These are phyloP conservation scores for Lignosus rhinocerotis DNA, from an alignment of 1,284 basidiomycete genomes.

Conservation along the genomic window DNA sequence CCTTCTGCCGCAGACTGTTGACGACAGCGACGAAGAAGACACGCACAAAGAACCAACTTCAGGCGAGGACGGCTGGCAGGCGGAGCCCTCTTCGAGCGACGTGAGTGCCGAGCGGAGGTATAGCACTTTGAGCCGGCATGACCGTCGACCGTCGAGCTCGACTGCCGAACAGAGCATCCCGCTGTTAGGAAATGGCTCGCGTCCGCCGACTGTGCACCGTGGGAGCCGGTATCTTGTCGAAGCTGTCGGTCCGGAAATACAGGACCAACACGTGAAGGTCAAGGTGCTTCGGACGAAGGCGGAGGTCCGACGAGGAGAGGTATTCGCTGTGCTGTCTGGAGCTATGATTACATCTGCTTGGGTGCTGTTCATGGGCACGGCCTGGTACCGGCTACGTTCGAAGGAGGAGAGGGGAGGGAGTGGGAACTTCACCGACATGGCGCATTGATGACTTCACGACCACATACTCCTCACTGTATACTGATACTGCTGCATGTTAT, in stretches of 20 bases:
- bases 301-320: constrained; percentile 50
- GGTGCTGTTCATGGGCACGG: constrained; percentile 67
- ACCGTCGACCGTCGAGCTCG: constrained; percentile 20
- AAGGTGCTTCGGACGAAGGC: constrained; percentile 33
- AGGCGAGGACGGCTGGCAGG: constrained; percentile 16
- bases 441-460: not conserved
- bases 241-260: constrained; percentile 13
- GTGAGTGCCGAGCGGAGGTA: constrained; percentile 13
- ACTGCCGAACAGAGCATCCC: constrained; percentile 29
- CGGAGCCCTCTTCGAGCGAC: constrained; percentile 9
- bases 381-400: constrained; percentile 55
- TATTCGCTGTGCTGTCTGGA: constrained; percentile 48
- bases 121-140: constrained; percentile 23
- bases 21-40: constrained; percentile 20
- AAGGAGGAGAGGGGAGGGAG: constrained; percentile 36
- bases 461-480: too few relatives aligned
- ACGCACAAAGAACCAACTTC: constrained; percentile 6
- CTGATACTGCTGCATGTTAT: not conserved
- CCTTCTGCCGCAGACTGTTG: constrained; percentile 21
- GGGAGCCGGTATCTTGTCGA: constrained; percentile 29
- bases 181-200: constrained; percentile 26
- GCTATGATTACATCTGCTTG: constrained; percentile 57
- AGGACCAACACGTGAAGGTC: constrained; percentile 22
- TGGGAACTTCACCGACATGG: constrained; percentile 4
- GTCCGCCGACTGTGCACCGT: constrained; percentile 20